Evolutionary conservation across 371 early-diverging fungal species (phyloP).

Genomic region (Chytridiales sp.): DNA sequence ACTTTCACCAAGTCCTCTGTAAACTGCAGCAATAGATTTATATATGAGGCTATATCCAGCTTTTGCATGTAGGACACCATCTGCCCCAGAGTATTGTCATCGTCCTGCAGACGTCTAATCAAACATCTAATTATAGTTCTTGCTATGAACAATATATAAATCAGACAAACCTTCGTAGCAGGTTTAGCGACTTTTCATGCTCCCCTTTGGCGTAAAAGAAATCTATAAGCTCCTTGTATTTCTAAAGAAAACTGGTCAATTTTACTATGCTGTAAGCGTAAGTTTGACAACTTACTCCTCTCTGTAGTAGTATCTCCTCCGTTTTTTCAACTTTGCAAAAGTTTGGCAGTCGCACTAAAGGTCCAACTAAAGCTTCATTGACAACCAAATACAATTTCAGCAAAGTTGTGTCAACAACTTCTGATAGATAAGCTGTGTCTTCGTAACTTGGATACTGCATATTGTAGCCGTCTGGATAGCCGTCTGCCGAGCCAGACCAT

Average conservation of each 20-base stretch:
- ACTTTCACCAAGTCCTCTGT: constrained; percentile 75
- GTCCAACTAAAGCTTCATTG: constrained; percentile 79
- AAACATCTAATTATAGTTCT: neutral
- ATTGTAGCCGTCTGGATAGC: constrained; percentile 7
- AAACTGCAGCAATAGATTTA: constrained; percentile 80
- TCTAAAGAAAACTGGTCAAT: constrained; percentile 33
- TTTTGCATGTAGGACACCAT: constrained; percentile 76
- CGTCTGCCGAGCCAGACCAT: constrained; percentile 11
- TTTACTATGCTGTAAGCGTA: neutral
- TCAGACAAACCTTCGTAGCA: constrained; percentile 55
- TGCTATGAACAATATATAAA: constrained; percentile 3
- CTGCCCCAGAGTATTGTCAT: constrained; percentile 14
- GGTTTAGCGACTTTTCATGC: constrained; percentile 80
- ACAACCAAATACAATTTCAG: constrained; percentile 79
- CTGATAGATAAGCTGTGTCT: constrained; percentile 55
- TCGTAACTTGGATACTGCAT: constrained; percentile 25
- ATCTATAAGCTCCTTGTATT: constrained; percentile 83
- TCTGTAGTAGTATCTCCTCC: constrained; percentile 72
- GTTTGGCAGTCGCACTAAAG: constrained; percentile 80
- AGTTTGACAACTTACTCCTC: constrained; percentile 37
- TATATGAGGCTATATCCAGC: constrained; percentile 63
- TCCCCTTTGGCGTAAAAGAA: constrained; percentile 85
- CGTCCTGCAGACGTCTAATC: constrained; percentile 50
- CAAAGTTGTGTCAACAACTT: constrained; percentile 87
- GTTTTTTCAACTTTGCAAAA: constrained; percentile 77